Evolutionary conservation across 2,329 filamentous ascomycete genomes (phyloP), one percentile per base, ranked within the genome.

Genomic region (Aspergillus terreus): DNA sequence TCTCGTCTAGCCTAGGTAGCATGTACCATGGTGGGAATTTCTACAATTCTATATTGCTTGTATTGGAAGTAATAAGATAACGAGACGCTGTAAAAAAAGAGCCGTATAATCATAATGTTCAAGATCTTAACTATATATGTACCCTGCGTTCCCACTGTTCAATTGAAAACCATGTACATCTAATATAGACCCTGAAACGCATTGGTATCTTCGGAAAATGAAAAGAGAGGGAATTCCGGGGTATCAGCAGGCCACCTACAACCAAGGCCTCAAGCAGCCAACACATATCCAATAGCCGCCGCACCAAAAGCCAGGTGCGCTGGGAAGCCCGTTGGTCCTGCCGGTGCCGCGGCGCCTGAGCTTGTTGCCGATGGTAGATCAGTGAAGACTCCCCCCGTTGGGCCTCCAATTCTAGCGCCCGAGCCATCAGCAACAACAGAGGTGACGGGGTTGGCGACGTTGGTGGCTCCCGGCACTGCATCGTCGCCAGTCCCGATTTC

Each of bases 401-500:
- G 60, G 4, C 60, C 64, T 15, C 67, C 67, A 50, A 69, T 68
- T 17, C 78, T 70, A 4, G 74, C 78, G 9, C 77, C 78, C 4
- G 71, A 74, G 3, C 71, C 70, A 46, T 65, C 67, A 25, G 61
- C 63, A 1, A 73, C 68, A 1, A 76, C 72, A 0, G 72, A 73
- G 2, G 78, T 77, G 21, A 82, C 76, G 4, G 80, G 74, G 44
- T 76, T 74, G 1, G 72, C 41, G 1, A 83, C 80, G n/a, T 58
- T 64, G 0, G 76, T 78, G 5, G 82, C 81, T 42, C 74, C 72
- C 0, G 82, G 82, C 2, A 84, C 74, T 9, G 76, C 75, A 35
- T 69, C 57, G 3, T 69, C 58, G 2, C 78, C 78, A 14, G 71
- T 72, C 6, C 73, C 71, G 49, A 85, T 85, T 59, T 84, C 82